Evolutionary conservation across 805 yeast genomes (phyloP).

Genomic region (Maudiozyma bulderi): DNA sequence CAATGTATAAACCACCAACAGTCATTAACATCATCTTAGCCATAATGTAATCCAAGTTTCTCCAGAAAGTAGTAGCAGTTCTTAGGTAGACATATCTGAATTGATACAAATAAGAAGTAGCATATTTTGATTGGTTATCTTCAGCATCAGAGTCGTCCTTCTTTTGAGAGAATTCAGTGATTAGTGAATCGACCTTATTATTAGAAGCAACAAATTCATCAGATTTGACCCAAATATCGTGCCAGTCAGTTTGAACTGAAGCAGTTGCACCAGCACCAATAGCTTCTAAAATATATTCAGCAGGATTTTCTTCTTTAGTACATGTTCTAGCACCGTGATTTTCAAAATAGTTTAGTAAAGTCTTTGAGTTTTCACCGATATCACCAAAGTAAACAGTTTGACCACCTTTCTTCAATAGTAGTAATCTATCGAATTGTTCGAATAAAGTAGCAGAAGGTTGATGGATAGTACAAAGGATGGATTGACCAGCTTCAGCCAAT

Average conservation of each 20-base stretch:
- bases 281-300: conserved; percentile 57
- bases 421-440: conserved; percentile 50
- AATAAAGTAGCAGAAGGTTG: conserved; percentile 55
- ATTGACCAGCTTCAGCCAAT: conserved; percentile 40
- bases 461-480: conserved; percentile 47
- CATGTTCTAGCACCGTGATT: conserved; percentile 57
- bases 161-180: conserved; percentile 29
- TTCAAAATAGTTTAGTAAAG: conserved; percentile 54
- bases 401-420: conserved; percentile 60
- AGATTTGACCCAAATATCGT: conserved; percentile 43
- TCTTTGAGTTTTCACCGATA: conserved; percentile 44
- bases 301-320: conserved; percentile 47
- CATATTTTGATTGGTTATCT: conserved; percentile 10
- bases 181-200: conserved; percentile 40
- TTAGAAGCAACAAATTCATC: conserved; percentile 30
- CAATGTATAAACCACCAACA: conserved; percentile 39
- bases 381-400: conserved; percentile 64
- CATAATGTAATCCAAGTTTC: conserved; percentile 34
- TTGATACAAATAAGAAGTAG: conserved; percentile 23
- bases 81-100: conserved; percentile 28
- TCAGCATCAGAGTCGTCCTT: conserved; percentile 9
- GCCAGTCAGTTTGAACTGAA: conserved; percentile 42
- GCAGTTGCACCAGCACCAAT: conserved; percentile 74
- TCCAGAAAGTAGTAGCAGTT: conserved; percentile 26
- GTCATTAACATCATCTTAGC: conserved; percentile 37